Evolutionary conservation across 108 stramenopile species (phyloP).

Genomic region (Conticribra guillardii): DNA sequence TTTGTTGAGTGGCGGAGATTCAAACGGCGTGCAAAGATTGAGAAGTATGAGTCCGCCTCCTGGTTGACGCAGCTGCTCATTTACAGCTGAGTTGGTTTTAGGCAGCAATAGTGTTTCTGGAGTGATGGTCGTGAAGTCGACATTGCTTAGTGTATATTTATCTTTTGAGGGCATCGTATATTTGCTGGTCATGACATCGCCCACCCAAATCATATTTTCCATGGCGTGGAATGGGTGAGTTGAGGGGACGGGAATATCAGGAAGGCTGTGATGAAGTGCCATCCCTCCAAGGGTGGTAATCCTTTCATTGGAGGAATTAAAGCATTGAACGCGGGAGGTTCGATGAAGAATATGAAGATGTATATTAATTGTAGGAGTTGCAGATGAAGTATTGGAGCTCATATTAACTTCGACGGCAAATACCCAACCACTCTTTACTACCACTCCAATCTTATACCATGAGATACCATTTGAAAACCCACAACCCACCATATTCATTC

Average conservation of each 20-base stretch:
- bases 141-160: conserved; percentile 33
- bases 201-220: conserved; percentile 36
- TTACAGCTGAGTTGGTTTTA: not conserved
- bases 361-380: not conserved
- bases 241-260: conserved; percentile 40
- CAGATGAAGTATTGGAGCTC: not conserved
- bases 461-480: conserved; percentile 11
- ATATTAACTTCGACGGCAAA: conserved; percentile 27
- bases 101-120: not conserved
- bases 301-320: conserved; percentile 40
- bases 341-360: conserved; percentile 32
- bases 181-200: conserved; percentile 35
- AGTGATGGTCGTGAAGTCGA: conserved; percentile 15
- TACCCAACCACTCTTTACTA: conserved; percentile 46
- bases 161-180: conserved; percentile 52
- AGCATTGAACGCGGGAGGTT: conserved; percentile 50
- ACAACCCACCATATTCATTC: conserved; percentile 25
- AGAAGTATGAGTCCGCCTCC: conserved; percentile 33
- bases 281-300: conserved; percentile 40
- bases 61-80: conserved; percentile 8
- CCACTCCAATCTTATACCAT: conserved; percentile 27
- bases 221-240: not conserved
- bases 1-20: not conserved
- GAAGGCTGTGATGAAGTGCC: conserved; percentile 52
- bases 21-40: not conserved